Percentiles rank a stretch among this genome's conserved stretches.
phyloP scores from a whole-genome alignment of 805 yeast species.

The Danielia oregonensis region DNA sequence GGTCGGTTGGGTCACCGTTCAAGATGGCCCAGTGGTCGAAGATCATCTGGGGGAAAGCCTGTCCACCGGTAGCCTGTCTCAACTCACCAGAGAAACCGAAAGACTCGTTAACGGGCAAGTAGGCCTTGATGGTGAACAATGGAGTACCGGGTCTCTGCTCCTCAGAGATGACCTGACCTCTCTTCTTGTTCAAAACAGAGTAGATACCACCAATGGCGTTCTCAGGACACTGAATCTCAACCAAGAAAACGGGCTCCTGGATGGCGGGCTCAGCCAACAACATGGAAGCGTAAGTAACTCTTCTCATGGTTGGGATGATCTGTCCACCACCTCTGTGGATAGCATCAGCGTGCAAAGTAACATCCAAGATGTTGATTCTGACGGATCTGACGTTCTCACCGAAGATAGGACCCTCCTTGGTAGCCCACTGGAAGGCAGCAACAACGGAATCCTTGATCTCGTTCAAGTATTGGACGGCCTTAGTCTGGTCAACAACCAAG shows the following conservation, averaged over 20 bases:
- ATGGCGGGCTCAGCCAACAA: slow-evolving; percentile 97
- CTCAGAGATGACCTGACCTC: slow-evolving; percentile 99
- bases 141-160: slow-evolving; percentile 99
- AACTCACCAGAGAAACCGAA: slow-evolving; percentile 99
- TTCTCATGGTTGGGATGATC: slow-evolving; percentile 99
- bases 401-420: slow-evolving; percentile 98
- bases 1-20: slow-evolving; percentile 90
- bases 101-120: slow-evolving; percentile 99
- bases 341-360: slow-evolving; percentile 99
- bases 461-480: slow-evolving; percentile 98
- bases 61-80: slow-evolving; percentile 99
- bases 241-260: slow-evolving; percentile 99
- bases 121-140: slow-evolving; percentile 98
- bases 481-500: slow-evolving; percentile 98
- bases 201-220: slow-evolving; percentile 99
- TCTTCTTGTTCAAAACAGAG: slow-evolving; percentile 98
- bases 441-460: slow-evolving; percentile 99
- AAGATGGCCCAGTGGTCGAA: slow-evolving; percentile 97
- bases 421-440: slow-evolving; percentile 99
- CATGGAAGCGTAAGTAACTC: slow-evolving; percentile 98
- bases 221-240: slow-evolving; percentile 99
- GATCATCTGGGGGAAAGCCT: slow-evolving; percentile 99
- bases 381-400: slow-evolving; percentile 96
- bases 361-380: slow-evolving; percentile 98
- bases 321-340: slow-evolving; percentile 99